Base-by-base conservation (phyloP, 768 basidiomycete genomes). In the Lactarius sanguifluus region DNA sequence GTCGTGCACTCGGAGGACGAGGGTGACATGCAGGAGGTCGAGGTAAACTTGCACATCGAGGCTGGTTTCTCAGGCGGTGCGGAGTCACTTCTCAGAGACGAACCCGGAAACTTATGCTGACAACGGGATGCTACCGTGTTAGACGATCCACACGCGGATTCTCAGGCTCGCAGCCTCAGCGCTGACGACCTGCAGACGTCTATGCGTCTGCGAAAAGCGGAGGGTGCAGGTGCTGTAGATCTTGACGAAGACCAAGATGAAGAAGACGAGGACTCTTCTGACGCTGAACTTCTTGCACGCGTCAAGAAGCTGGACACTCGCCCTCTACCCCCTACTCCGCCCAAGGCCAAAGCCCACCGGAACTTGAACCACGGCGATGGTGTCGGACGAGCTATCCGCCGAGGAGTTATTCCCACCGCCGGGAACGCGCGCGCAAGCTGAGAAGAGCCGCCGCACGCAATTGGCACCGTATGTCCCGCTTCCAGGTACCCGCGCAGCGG, bases 401-500 rank as follows among this genome's bases (percentile, higher is more conserved):
- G 64, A 66, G 34, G 67, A 66, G 57, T 25, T 43, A 20, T 61
- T 66, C 36, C 67, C 65, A 7, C 62, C 57, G 4, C 61, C 34
- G 18, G 57, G 61, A 8, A 67, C 65, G 2, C 65, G 61, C 28
- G 65, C 61, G 5, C 9, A 40, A 1, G 67, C 30, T 2, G 65
- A 69, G 65, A 66, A 59, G 30, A 57, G 15, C 30, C 64, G 50
- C 30, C 55, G 38, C 2, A 61, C 40, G 2, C 57, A 66, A 25
- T 40, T 9, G n/a, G 65, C 55, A 41, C 59, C 55, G 38, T 66
- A 61, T 23, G 38, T 50, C 28, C 61, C 68, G 2, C 56, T 59
- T 13, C 47, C n/a, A 13, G 68, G 68, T 23, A 69, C 68, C 23
- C 55, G 65, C 18, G 68, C 68, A 16, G 65, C 65, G 25, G 20